These are phyloP conservation scores for Leccinum boreale DNA, from an alignment of 768 basidiomycete species.

Conservation along the genomic window DNA sequence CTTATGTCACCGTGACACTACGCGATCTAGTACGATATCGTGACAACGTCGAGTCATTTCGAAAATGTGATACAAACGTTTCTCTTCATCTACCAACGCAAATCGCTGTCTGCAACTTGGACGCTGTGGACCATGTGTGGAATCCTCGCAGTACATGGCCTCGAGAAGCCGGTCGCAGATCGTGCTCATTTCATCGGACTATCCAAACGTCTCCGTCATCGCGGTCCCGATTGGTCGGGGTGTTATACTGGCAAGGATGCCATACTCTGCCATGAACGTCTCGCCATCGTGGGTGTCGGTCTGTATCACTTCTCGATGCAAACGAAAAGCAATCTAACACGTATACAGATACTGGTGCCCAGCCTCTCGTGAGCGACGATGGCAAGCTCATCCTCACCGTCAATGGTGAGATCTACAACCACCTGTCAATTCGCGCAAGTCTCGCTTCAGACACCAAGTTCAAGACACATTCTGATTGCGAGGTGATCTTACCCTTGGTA, in stretches of 20 bases:
- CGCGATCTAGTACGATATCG: background rate
- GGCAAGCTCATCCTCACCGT: slow-evolving; percentile 83
- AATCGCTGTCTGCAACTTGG: background rate
- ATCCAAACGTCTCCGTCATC: slow-evolving; percentile 87
- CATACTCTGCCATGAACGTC: slow-evolving; percentile 90
- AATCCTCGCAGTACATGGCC: slow-evolving; percentile 81
- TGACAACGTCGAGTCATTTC: background rate
- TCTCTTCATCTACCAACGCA: background rate
- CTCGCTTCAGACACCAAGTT: slow-evolving; percentile 70
- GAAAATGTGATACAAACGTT: background rate
- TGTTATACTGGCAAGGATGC: slow-evolving; percentile 81
- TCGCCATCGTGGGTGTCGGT: slow-evolving; percentile 99
- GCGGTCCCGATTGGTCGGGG: slow-evolving; percentile 98
- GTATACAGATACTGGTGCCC: slow-evolving; percentile 85
- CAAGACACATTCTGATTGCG: slow-evolving; percentile 98
- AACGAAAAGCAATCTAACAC: background rate
- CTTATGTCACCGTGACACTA: background rate
- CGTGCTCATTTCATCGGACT: slow-evolving; percentile 76
- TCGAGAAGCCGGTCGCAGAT: slow-evolving; percentile 66
- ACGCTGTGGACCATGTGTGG: slow-evolving; percentile 74
- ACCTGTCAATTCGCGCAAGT: slow-evolving; percentile 69
- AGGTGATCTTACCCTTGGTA: slow-evolving; percentile 92
- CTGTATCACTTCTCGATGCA: slow-evolving; percentile 24
- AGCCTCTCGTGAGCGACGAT: slow-evolving; percentile 87
- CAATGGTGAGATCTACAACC: slow-evolving; percentile 99